These are phyloP conservation scores for Botrytis hyacinthi DNA, from an alignment of 2,329 filamentous ascomycete species.

Conservation along the genomic window DNA sequence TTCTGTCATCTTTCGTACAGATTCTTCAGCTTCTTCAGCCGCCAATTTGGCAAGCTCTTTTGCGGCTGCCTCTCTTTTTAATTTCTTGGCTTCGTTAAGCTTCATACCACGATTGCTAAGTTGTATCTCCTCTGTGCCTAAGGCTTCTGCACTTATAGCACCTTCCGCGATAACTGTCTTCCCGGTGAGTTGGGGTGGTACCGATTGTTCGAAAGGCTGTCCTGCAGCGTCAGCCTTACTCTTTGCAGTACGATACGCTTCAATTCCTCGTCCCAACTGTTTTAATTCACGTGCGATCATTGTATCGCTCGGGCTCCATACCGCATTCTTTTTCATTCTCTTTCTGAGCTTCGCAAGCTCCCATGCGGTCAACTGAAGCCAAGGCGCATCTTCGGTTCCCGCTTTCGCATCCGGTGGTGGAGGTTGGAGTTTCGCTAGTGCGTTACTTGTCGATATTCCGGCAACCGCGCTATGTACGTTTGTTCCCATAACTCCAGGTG, in stretches of 20 bases:
- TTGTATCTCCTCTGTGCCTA: conserved; percentile 60
- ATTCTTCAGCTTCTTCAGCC: conserved; percentile 60
- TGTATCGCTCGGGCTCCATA: conserved; percentile 80
- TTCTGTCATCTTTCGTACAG: conserved; percentile 52
- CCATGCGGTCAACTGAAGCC: conserved; percentile 63
- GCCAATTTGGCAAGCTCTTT: conserved; percentile 63
- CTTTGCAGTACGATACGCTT: conserved; percentile 60
- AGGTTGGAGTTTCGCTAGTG: conserved; percentile 47
- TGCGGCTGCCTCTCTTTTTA: conserved; percentile 72
- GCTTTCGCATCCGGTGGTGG: conserved; percentile 59
- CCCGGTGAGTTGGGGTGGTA: conserved; percentile 38
- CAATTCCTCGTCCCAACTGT: conserved; percentile 63
- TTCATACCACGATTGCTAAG: conserved; percentile 73
- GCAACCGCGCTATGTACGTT: conserved; percentile 40
- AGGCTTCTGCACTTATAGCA: conserved; percentile 51
- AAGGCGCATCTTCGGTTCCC: conserved; percentile 60
- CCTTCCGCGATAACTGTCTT: conserved; percentile 54
- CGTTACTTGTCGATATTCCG: conserved; percentile 41
- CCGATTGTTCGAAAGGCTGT: conserved; percentile 51
- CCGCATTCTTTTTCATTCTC: conserved; percentile 88
- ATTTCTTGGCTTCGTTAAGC: conserved; percentile 74
- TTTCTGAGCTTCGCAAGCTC: conserved; percentile 71
- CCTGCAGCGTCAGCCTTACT: conserved; percentile 65
- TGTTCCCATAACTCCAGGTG: conserved; percentile 39
- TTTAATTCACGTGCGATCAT: conserved; percentile 82